These are phyloP conservation scores for Lichenothelia convexa DNA, from an alignment of 495 filamentous ascomycete genomes.

Conservation along the genomic window DNA sequence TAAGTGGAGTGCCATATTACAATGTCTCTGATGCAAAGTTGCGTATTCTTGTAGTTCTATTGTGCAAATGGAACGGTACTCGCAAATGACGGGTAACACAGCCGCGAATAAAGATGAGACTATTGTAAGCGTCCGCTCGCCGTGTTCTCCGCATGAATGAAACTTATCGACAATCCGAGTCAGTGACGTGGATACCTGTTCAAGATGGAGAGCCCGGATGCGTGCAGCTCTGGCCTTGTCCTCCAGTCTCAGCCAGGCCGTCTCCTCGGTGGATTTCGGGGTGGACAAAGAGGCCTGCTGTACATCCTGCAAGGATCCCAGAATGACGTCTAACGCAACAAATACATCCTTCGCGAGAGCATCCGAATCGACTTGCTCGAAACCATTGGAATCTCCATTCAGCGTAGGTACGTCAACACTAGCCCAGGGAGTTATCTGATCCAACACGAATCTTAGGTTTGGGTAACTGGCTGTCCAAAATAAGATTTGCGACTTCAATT, in stretches of 20 bases:
- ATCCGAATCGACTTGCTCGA: not conserved
- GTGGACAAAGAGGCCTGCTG: conserved; percentile 4
- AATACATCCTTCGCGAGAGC: conserved; percentile 1
- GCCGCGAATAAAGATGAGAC: conserved; percentile 45
- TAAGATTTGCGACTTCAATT: conserved; percentile 5
- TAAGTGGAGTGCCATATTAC: conserved; percentile 55
- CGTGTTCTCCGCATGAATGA: not conserved
- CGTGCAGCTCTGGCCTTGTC: not conserved
- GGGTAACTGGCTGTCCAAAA: conserved; percentile 5
- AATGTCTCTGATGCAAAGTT: conserved; percentile 44
- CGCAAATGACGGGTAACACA: conserved; percentile 52
- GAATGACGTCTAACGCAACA: conserved; percentile 12
- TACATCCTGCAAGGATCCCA: conserved; percentile 19
- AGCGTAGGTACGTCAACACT: not conserved
- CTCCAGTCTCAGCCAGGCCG: conserved; percentile 1
- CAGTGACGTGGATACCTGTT: not conserved
- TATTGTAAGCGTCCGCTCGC: conserved; percentile 16
- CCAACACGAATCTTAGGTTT: conserved; percentile 3
- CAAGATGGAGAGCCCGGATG: not conserved
- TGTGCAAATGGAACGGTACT: conserved; percentile 45
- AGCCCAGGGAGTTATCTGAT: conserved; percentile 10
- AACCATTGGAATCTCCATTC: no score
- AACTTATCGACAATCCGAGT: no score
- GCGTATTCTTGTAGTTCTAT: conserved; percentile 32
- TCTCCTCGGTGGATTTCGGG: not conserved